A percentile compares a stretch with the other conserved stretches of the same genome.
Evolutionary conservation across 805 yeast species (phyloP).

Genomic region (Alloascoidea africana): DNA sequence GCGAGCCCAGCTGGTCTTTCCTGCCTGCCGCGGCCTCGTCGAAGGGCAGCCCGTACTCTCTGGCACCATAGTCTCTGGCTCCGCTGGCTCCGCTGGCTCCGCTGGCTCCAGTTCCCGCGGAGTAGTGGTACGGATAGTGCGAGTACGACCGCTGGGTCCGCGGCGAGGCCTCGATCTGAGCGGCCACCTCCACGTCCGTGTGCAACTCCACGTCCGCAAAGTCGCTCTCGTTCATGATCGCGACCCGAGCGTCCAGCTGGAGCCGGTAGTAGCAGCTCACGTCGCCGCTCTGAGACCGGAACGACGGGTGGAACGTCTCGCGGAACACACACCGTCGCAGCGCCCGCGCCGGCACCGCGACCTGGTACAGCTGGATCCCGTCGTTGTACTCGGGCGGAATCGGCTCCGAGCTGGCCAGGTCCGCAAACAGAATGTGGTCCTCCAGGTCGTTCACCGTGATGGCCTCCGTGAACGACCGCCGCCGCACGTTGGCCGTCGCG

Average conservation of each 20-base stretch:
- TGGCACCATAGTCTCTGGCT: no score
- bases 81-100: no score
- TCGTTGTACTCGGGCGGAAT: background rate
- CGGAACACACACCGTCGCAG: background rate
- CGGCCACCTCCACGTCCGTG: background rate
- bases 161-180: background rate
- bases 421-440: background rate
- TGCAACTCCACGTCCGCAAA: background rate
- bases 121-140: background rate
- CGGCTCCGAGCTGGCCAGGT: background rate
- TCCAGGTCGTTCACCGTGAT: background rate
- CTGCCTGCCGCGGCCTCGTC: no score
- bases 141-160: background rate
- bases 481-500: background rate
- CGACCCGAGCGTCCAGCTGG: background rate
- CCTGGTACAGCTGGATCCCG: background rate
- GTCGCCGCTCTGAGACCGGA: background rate
- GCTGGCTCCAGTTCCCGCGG: no score
- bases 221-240: background rate
- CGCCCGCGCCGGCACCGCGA: slow-evolving; percentile 9
- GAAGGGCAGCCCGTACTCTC: no score
- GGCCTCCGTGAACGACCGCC: slow-evolving; percentile 1
- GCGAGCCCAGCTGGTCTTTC: no score
- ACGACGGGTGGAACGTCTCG: background rate
- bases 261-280: background rate